These are phyloP conservation scores for Cryptococcus sp. DNA, from an alignment of 1,284 basidiomycete species.

Conservation along the genomic window DNA sequence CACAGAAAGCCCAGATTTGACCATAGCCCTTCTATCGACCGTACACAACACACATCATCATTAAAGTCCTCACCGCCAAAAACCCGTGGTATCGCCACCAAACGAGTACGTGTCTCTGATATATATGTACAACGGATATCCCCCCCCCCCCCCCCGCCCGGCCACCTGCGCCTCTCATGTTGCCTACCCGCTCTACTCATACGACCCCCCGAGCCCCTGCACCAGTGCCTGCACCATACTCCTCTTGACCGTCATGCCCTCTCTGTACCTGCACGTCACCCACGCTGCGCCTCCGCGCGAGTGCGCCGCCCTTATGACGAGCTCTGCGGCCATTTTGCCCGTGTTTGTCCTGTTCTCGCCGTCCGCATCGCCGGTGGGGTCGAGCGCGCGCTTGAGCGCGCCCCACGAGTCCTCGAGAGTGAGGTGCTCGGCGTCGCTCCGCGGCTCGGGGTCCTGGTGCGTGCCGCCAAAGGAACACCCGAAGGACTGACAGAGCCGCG, in stretches of 20 bases:
- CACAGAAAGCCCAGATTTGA: no score
- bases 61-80: no score
- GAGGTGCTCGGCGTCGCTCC: conserved; percentile 41
- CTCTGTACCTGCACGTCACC: conserved; percentile 45
- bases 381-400: conserved; percentile 39
- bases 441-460: conserved; percentile 32
- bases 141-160: neutral
- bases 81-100: no score
- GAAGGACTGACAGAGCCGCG: conserved; percentile 47
- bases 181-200: conserved; percentile 29
- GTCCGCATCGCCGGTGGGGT: conserved; percentile 43
- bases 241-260: conserved; percentile 46
- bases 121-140: neutral
- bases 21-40: no score
- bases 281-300: conserved; percentile 32
- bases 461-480: conserved; percentile 41
- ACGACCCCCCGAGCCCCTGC: conserved; percentile 44
- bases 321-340: conserved; percentile 49
- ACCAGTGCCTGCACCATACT: conserved; percentile 42
- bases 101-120: no score
- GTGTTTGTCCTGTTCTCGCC: conserved; percentile 50
- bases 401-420: conserved; percentile 48
- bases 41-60: no score
- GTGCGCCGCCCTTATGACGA: conserved; percentile 43
- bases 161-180: no score